phyloP scores from a whole-genome alignment of 2,329 filamentous ascomycete species.

The Pyrenophora graminea region DNA sequence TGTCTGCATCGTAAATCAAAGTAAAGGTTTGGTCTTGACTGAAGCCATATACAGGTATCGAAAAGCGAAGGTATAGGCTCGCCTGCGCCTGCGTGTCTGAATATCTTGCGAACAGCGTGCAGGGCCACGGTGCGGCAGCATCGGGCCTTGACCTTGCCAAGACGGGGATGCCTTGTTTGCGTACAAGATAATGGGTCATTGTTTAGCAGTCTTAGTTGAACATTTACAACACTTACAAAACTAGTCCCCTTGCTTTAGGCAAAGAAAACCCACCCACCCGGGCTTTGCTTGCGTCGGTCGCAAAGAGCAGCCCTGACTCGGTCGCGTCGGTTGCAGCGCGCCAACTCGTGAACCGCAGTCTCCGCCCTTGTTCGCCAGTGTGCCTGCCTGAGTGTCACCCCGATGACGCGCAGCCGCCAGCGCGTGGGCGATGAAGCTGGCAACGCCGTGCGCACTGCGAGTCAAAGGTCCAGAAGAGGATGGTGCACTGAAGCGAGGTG shows the following conservation, averaged over 20 bases:
- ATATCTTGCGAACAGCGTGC: slow-evolving; percentile 16
- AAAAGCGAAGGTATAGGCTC: slow-evolving; percentile 17
- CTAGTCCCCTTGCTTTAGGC: slow-evolving; percentile 9
- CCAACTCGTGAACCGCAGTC: slow-evolving; percentile 10
- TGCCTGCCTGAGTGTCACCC: slow-evolving; percentile 18
- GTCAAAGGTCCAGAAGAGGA: slow-evolving; percentile 21
- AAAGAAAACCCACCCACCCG: slow-evolving; percentile 21
- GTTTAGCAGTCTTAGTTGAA: slow-evolving; percentile 9
- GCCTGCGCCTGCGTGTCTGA: slow-evolving; percentile 13
- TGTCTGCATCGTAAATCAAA: slow-evolving; percentile 24
- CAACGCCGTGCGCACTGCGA: slow-evolving; percentile 7
- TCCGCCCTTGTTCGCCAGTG: slow-evolving; percentile 10
- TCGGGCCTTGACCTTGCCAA: slow-evolving; percentile 13
- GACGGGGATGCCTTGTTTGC: slow-evolving; percentile 17
- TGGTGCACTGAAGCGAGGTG: slow-evolving; percentile 15
- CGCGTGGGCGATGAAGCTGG: slow-evolving; percentile 13
- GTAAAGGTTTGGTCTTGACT: slow-evolving; percentile 17
- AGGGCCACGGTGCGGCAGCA: slow-evolving; percentile 10
- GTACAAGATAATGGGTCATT: slow-evolving; percentile 7
- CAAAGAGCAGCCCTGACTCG: slow-evolving; percentile 22
- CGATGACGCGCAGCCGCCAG: slow-evolving; percentile 11
- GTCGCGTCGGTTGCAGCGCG: neutral
- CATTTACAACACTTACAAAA: slow-evolving; percentile 15
- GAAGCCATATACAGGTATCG: slow-evolving; percentile 10
- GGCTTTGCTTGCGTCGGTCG: slow-evolving; percentile 15